Percentiles rank a stretch among this genome's conserved stretches.
phyloP scores from a whole-genome alignment of 2,329 filamentous ascomycete species.

The Fusarium piperis region DNA sequence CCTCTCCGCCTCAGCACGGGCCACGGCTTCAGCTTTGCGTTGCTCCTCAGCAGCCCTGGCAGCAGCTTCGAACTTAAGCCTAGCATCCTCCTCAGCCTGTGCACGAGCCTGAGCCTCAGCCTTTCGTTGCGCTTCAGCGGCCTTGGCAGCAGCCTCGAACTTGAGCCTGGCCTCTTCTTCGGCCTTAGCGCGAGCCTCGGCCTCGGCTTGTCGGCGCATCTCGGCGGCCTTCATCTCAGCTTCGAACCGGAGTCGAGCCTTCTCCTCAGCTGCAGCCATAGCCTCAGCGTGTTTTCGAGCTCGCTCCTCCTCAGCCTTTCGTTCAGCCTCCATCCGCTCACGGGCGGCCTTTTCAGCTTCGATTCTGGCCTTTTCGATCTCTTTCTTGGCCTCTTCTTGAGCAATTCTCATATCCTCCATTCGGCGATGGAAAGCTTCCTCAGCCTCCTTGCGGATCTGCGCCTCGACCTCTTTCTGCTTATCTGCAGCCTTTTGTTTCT shows the following conservation, averaged over 20 bases:
- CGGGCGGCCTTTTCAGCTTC: slow-evolving; percentile 56
- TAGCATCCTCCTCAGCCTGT: slow-evolving; percentile 56
- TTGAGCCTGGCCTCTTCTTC: slow-evolving; percentile 58
- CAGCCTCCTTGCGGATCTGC: slow-evolving; percentile 58
- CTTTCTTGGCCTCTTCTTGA: slow-evolving; percentile 49
- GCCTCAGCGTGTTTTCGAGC: slow-evolving; percentile 59
- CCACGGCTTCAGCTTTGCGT: not conserved
- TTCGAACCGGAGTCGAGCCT: slow-evolving; percentile 58
- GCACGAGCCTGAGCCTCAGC: slow-evolving; percentile 53
- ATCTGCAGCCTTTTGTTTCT: slow-evolving; percentile 56
- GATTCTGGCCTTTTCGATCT: slow-evolving; percentile 42
- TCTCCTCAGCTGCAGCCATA: slow-evolving; percentile 55
- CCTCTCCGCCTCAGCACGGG: not conserved
- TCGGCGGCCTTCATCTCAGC: slow-evolving; percentile 56
- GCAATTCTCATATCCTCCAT: slow-evolving; percentile 41
- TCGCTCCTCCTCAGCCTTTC: slow-evolving; percentile 39
- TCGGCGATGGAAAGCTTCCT: slow-evolving; percentile 49
- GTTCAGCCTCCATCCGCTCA: slow-evolving; percentile 55
- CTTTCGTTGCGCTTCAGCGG: slow-evolving; percentile 44
- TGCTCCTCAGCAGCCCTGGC: slow-evolving; percentile 50
- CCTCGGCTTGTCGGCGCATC: slow-evolving; percentile 56
- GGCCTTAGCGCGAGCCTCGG: slow-evolving; percentile 56
- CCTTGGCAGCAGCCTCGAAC: slow-evolving; percentile 55
- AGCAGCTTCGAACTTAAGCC: slow-evolving; percentile 57
- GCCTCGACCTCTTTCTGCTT: slow-evolving; percentile 56